Evolutionary conservation across 202 grass and related monocot species (phyloP).

Genomic region (Bolboschoenoplectus hybrid): DNA sequence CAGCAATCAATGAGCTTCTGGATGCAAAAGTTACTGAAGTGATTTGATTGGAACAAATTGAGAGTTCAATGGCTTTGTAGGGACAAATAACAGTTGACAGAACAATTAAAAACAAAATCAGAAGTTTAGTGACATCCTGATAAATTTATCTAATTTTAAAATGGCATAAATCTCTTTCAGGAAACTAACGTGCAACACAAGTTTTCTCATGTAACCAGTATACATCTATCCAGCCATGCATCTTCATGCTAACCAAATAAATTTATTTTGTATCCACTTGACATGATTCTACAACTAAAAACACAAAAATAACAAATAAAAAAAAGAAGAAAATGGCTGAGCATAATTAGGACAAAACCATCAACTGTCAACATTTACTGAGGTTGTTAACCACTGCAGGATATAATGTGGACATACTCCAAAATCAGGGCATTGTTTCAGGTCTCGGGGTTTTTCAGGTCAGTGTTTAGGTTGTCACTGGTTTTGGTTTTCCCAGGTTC

Average conservation of each 20-base stretch:
- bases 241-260: conserved; percentile 1
- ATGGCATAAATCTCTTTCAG: not conserved
- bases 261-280: not conserved
- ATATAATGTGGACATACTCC: not conserved
- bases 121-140: not conserved
- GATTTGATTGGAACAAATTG: not conserved
- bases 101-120: not conserved
- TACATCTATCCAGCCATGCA: not conserved
- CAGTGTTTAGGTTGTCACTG: not conserved
- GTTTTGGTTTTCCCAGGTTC: not conserved
- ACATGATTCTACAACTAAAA: not conserved
- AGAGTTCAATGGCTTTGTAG: not conserved
- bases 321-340: too few relatives aligned
- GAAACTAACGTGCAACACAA: not conserved
- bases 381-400: not conserved
- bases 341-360: too few relatives aligned
- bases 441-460: not conserved
- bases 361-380: not conserved
- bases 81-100: not conserved
- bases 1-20: not conserved
- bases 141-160: not conserved
- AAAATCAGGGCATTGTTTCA: not conserved
- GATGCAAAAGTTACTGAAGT: not conserved
- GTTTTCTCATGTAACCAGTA: not conserved
- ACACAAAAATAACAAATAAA: too few relatives aligned